Evolutionary conservation across 1,284 basidiomycete genomes (phyloP).

Genomic region (Thecaphora frezii): DNA sequence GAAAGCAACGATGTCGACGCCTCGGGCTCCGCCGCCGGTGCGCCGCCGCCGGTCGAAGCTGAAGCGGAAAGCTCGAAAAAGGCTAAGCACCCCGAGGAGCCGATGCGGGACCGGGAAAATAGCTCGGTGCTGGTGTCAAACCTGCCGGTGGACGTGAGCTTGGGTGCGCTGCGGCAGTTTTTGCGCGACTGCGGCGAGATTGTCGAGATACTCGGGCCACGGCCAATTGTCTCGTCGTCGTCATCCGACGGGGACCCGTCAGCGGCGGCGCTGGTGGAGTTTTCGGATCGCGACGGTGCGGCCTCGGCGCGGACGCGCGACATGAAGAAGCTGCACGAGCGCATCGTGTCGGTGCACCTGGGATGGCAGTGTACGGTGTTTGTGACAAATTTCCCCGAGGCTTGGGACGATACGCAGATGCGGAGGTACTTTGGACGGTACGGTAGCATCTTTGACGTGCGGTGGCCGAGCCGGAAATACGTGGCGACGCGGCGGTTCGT

Average conservation of each 20-base stretch:
- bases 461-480: conserved; percentile 98
- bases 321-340: conserved; percentile 71
- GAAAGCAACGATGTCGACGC: conserved; percentile 2
- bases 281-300: conserved; percentile 61
- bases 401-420: conserved; percentile 74
- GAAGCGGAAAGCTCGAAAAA: conserved; percentile 44
- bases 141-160: conserved; percentile 66
- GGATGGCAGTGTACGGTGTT: conserved; percentile 94
- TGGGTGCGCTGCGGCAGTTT: conserved; percentile 70
- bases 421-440: conserved; percentile 78
- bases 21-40: too few species aligned
- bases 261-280: conserved; percentile 61
- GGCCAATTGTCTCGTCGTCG: conserved; percentile 4
- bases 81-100: conserved; percentile 27
- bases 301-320: conserved; percentile 87
- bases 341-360: conserved; percentile 77
- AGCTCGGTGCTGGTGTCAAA: conserved; percentile 84
- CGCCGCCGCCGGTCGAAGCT: background rate
- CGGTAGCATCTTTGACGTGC: conserved; percentile 86
- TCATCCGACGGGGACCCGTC: conserved; percentile 29
- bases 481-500: conserved; percentile 86
- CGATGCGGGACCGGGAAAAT: conserved; percentile 82
- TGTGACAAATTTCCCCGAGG: conserved; percentile 91
- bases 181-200: conserved; percentile 70
- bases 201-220: conserved; percentile 44